These are phyloP conservation scores for Tuber aestivum DNA, from an alignment of 495 filamentous ascomycete species.

Conservation along the genomic window DNA sequence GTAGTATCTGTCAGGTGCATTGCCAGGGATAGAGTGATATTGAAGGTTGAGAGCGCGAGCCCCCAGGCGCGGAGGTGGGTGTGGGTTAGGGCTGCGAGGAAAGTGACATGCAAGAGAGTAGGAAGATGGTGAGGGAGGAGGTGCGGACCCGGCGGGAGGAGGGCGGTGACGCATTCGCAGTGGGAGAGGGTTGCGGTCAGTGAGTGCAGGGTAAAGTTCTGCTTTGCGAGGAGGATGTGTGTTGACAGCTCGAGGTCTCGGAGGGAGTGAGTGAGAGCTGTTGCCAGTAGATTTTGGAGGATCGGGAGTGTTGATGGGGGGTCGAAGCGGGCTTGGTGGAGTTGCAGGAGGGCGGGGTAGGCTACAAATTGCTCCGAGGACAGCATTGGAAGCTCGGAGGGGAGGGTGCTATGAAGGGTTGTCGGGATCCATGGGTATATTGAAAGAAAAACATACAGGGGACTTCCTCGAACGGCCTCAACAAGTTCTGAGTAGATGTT, in stretches of 20 bases:
- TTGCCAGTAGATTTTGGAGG: neutral
- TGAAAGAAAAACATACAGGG: conserved; percentile 12
- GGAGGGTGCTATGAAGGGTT: neutral
- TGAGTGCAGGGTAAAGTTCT: neutral
- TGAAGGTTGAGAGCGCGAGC: conserved; percentile 15
- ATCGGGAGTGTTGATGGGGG: neutral
- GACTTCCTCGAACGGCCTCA: conserved; percentile 2
- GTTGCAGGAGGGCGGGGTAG: neutral
- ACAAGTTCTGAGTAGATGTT: conserved; percentile 16
- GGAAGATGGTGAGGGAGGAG: conserved; percentile 3
- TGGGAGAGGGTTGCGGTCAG: conserved; percentile 6
- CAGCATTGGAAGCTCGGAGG: conserved; percentile 3
- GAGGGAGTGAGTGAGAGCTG: neutral
- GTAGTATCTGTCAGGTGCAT: conserved; percentile 10
- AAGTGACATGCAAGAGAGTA: conserved; percentile 12
- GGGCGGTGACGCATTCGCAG: neutral
- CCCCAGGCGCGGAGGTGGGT: conserved; percentile 23
- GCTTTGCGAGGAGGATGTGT: conserved; percentile 5
- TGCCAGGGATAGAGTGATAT: conserved; percentile 9
- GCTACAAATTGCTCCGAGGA: neutral
- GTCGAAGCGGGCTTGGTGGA: neutral
- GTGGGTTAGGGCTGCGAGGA: conserved; percentile 21
- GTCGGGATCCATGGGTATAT: conserved; percentile 18
- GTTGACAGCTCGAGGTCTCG: neutral
- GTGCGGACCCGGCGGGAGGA: neutral